A percentile compares a stretch with the other conserved stretches of the same genome.
phyloP scores from a whole-genome alignment of 2,329 filamentous ascomycete genomes.

The Pseudogymnoascus destructans region DNA sequence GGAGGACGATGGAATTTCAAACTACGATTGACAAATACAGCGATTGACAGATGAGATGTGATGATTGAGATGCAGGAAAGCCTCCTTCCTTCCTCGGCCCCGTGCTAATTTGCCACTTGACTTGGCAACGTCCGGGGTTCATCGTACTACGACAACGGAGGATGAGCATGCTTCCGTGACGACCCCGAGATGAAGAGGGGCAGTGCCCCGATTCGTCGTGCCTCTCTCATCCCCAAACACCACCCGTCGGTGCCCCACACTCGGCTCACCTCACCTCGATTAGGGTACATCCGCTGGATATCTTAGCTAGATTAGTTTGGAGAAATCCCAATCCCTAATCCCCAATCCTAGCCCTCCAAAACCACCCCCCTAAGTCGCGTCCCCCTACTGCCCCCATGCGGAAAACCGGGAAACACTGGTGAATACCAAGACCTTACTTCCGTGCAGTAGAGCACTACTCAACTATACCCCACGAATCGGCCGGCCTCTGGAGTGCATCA shows the following conservation, averaged over 20 bases:
- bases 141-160: background rate
- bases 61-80: conserved; percentile 1
- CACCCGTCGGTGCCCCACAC: background rate
- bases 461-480: no score
- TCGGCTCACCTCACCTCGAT: background rate
- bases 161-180: background rate
- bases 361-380: background rate
- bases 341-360: background rate
- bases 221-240: conserved; percentile 1
- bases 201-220: background rate
- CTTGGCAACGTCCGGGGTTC: background rate
- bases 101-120: conserved; percentile 3
- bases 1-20: background rate
- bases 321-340: background rate
- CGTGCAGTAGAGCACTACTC: no score
- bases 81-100: background rate
- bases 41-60: background rate
- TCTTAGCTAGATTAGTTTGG: background rate
- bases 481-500: background rate
- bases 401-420: background rate
- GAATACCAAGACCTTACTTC: no score
- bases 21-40: background rate
- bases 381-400: background rate
- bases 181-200: background rate
- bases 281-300: background rate